A percentile compares a stretch with the other conserved stretches of the same genome.
Conservation (phyloP, 2,329 filamentous ascomycete genomes). For the Escovopsis sp. region DNA sequence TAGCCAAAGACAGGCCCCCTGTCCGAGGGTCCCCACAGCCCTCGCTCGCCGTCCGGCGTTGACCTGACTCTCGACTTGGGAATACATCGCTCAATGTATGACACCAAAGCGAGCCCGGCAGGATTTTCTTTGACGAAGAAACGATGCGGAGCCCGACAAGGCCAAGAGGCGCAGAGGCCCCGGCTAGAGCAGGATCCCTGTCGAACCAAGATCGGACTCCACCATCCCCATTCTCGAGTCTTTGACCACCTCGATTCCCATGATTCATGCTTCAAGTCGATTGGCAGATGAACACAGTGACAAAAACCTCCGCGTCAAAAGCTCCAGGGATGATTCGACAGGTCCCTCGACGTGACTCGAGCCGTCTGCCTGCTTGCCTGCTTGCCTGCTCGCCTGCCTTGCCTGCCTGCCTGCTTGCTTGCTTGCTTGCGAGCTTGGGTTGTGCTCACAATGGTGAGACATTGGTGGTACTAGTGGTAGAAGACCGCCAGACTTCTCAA, state of each 20-base stretch:
- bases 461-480: constrained; percentile 1
- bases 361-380: constrained; percentile 9
- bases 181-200: constrained; percentile 12
- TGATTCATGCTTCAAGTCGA: constrained; percentile 14
- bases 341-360: too few species aligned
- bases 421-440: too few species aligned
- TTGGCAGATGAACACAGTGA: constrained; percentile 11
- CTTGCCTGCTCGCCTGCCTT: neutral
- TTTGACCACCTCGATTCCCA: constrained; percentile 3
- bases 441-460: constrained; percentile 6
- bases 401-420: neutral
- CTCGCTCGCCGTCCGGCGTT: neutral
- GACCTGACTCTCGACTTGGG: too few species aligned
- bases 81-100: too few species aligned
- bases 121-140: constrained; percentile 1
- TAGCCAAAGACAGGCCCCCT: constrained; percentile 6
- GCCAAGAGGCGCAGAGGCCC: constrained; percentile 8
- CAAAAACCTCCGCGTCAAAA: constrained; percentile 3
- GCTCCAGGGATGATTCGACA: too few species aligned
- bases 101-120: constrained; percentile 6
- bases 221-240: neutral
- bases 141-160: constrained; percentile 6
- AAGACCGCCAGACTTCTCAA: too few species aligned
- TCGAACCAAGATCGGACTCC: constrained; percentile 9
- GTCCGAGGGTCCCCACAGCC: constrained; percentile 2